Evolutionary conservation across 176 grass and related monocot genomes (phyloP).

Genomic region (Leersia perrieri): DNA sequence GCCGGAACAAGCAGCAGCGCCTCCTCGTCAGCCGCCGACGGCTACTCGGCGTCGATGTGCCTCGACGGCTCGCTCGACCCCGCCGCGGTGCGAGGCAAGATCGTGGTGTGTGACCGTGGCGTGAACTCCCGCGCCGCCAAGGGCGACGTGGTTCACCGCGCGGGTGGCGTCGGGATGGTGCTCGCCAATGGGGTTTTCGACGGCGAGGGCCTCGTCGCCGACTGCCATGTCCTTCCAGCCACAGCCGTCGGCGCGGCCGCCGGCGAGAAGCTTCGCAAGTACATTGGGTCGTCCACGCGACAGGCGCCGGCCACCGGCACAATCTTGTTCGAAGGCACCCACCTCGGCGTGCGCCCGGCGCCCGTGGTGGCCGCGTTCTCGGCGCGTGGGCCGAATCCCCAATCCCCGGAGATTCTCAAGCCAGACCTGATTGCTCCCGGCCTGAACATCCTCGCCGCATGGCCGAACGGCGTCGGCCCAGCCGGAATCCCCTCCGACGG

Average conservation of each 20-base stretch:
- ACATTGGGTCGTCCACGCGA: slow-evolving; percentile 53
- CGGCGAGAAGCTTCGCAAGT: slow-evolving; percentile 68
- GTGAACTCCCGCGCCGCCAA: slow-evolving; percentile 82
- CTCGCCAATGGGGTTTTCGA: slow-evolving; percentile 90
- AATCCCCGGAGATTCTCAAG: slow-evolving; percentile 83
- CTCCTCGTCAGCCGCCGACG: slow-evolving; percentile 37
- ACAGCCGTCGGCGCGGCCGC: slow-evolving; percentile 64
- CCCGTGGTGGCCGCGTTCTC: slow-evolving; percentile 91
- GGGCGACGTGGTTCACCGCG: slow-evolving; percentile 73
- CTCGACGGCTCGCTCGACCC: slow-evolving; percentile 82
- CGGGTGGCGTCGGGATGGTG: slow-evolving; percentile 79
- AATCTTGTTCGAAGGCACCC: slow-evolving; percentile 86
- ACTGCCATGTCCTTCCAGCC: slow-evolving; percentile 86
- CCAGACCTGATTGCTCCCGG: slow-evolving; percentile 84
- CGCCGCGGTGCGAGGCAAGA: slow-evolving; percentile 51
- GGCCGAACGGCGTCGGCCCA: slow-evolving; percentile 74
- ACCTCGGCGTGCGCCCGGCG: slow-evolving; percentile 78
- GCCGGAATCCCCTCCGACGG: slow-evolving; percentile 69
- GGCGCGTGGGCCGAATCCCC: slow-evolving; percentile 78
- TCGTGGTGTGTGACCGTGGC: slow-evolving; percentile 89
- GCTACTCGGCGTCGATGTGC: slow-evolving; percentile 83
- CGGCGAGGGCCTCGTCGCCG: slow-evolving; percentile 85
- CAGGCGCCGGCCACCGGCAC: slow-evolving; percentile 61
- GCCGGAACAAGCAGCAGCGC: slow-evolving; percentile 43
- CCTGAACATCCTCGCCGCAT: slow-evolving; percentile 87